Conservation (phyloP, 208 protist species). For the Acanthamoeba healyi region DNA sequence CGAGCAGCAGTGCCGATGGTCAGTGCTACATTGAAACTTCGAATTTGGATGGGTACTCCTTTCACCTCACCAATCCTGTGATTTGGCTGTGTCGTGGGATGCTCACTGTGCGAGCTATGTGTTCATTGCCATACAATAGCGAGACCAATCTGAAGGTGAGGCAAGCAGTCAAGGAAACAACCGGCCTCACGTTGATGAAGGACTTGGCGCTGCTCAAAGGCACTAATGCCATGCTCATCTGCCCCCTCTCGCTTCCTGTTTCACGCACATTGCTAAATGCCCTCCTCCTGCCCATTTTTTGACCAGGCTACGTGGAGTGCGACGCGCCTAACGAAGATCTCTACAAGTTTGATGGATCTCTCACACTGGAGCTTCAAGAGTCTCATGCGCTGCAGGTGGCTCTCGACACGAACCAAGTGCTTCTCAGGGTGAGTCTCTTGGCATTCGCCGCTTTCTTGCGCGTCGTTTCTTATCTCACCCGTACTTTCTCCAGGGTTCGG, state of each 20-base stretch:
- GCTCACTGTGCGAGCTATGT: no score
- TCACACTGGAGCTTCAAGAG: not conserved
- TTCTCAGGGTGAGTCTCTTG: slow-evolving; percentile 2
- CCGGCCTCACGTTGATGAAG: not conserved
- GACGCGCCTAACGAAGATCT: slow-evolving; percentile 54
- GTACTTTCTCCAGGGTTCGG: slow-evolving; percentile 33
- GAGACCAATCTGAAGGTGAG: slow-evolving; percentile 69
- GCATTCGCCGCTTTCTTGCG: not conserved
- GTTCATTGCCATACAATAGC: no score
- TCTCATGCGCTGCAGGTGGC: slow-evolving; percentile 5
- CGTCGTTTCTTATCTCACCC: not conserved
- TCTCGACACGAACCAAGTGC: slow-evolving; percentile 57
- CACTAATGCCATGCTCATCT: not conserved
- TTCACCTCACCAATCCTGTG: not conserved
- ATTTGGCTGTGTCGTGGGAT: not conserved
- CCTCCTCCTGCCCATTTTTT: not conserved
- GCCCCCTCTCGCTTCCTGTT: not conserved
- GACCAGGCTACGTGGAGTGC: slow-evolving; percentile 60
- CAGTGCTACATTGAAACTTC: slow-evolving; percentile 94
- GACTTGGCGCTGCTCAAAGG: not conserved
- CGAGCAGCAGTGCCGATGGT: slow-evolving; percentile 85
- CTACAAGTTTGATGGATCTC: slow-evolving; percentile 71
- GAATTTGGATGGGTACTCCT: slow-evolving; percentile 93
- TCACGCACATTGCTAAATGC: no score
- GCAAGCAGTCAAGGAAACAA: slow-evolving; percentile 59